Evolutionary conservation across 805 yeast species (phyloP).

Genomic region (Clavispora santaluciae): DNA sequence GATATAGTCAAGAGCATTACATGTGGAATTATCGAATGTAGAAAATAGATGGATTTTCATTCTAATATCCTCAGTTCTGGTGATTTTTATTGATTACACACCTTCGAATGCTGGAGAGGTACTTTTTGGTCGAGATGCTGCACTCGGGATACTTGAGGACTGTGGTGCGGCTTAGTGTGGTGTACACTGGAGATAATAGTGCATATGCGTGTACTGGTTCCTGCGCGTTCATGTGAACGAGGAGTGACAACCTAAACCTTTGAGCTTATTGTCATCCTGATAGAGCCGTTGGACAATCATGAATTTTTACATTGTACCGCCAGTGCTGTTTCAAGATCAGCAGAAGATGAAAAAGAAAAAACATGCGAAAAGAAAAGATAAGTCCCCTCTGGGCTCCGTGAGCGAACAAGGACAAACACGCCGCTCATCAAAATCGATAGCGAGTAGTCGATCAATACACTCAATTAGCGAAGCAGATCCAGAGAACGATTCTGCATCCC

Average conservation of each 20-base stretch:
- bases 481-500: neutral
- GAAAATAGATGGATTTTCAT: no score
- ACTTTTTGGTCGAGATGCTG: no score
- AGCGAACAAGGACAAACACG: neutral
- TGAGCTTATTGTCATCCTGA: neutral
- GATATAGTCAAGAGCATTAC: no score
- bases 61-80: no score
- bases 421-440: neutral
- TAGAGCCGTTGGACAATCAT: slow-evolving; percentile 12
- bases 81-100: no score
- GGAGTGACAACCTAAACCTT: neutral
- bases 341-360: slow-evolving; percentile 29
- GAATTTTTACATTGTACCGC: slow-evolving; percentile 37
- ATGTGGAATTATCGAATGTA: no score
- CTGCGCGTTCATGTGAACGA: neutral
- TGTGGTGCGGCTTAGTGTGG: no score
- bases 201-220: neutral
- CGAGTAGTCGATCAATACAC: neutral
- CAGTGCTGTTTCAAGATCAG: slow-evolving; percentile 38
- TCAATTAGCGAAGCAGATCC: neutral
- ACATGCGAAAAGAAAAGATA: neutral
- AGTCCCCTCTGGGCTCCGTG: neutral
- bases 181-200: neutral
- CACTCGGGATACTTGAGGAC: no score
- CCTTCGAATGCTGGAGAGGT: no score